Evolutionary conservation across 768 basidiomycete species (phyloP).

Genomic region (Mycena vulgaris): DNA sequence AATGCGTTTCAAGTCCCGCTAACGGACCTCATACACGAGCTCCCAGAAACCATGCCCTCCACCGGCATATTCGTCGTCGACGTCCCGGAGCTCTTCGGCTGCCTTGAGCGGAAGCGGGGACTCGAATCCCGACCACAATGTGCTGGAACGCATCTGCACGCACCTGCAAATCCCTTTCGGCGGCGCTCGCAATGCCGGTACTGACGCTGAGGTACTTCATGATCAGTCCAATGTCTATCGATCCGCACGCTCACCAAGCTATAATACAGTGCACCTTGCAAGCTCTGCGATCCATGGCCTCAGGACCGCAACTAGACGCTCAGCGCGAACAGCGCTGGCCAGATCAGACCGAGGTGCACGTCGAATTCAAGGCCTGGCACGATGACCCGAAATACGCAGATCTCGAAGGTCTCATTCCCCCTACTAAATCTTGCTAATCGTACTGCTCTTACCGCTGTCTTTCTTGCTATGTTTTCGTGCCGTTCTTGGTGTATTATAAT

Average conservation of each 20-base stretch:
- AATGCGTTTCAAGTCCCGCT: slow-evolving; percentile 67
- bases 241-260: background rate
- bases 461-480: slow-evolving; percentile 11
- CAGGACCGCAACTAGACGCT: slow-evolving; percentile 78
- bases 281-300: slow-evolving; percentile 79
- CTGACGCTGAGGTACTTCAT: slow-evolving; percentile 83
- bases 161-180: slow-evolving; percentile 72
- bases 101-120: slow-evolving; percentile 74
- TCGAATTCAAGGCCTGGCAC: slow-evolving; percentile 72
- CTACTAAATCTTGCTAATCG: slow-evolving; percentile 13
- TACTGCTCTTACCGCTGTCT: background rate
- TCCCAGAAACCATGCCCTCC: slow-evolving; percentile 70
- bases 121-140: slow-evolving; percentile 63
- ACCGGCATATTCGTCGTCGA: slow-evolving; percentile 78
- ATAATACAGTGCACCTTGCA: slow-evolving; percentile 75
- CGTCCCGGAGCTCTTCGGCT: slow-evolving; percentile 80
- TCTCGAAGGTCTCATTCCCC: slow-evolving; percentile 57
- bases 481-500: slow-evolving; percentile 24
- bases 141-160: slow-evolving; percentile 73
- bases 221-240: background rate
- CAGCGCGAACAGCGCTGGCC: slow-evolving; percentile 90
- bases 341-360: slow-evolving; percentile 59
- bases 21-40: slow-evolving; percentile 63
- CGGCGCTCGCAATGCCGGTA: slow-evolving; percentile 87
- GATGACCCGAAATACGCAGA: slow-evolving; percentile 69